Evolutionary conservation across 1,284 basidiomycete genomes (phyloP), one percentile per base, ranked within the genome.

Genomic region (Malassezia caprae): DNA sequence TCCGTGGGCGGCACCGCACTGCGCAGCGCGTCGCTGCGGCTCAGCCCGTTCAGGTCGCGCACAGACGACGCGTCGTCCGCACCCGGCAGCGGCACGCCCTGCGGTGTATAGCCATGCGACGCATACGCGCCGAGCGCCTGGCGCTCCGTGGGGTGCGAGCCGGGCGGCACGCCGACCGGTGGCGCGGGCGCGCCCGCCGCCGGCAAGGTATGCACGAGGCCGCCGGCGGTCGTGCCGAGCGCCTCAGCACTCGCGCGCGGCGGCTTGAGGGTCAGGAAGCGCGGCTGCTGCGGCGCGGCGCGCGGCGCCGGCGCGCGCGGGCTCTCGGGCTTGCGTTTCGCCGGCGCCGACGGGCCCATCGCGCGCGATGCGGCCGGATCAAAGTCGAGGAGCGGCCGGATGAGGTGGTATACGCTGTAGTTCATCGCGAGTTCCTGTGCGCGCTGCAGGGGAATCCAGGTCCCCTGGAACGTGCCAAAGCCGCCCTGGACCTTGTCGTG

Each of bases 401-500:
- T 65, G 17, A 73, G 61, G 53, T 72, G 72, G 30, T 68, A 65
- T 24, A 73, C 72, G 45, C 66, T 69, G 67, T 72, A 69, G 43
- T 58, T 60, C 24, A 67, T 68, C 13, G 68, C 66, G 10, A 73
- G 66, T 50, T 72, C 59, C 51, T 72, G 69, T 3, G 69, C 70
- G 17, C 72, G 63, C 40, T 64, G 54, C 10, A 73, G 61, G 11
- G 72, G 72, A 24, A 73, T 71, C 93, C 94, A 99, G 48, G 94
- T 98, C 58, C 94, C 94, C 76, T 99, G 94, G 76, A 96, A 99
- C 78, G 96, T 96, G 40, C 94, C 94, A 72, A 96, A 98, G 37
- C 94, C 94, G 45, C 94, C 94, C 76, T 99, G 94, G 11, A 99
- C 90, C 76, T 98, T 98, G 77, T 99, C 93, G 76, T 98, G 91